These are phyloP conservation scores for Pichia sp. DNA, from an alignment of 1,139 yeast species.

Conservation along the genomic window DNA sequence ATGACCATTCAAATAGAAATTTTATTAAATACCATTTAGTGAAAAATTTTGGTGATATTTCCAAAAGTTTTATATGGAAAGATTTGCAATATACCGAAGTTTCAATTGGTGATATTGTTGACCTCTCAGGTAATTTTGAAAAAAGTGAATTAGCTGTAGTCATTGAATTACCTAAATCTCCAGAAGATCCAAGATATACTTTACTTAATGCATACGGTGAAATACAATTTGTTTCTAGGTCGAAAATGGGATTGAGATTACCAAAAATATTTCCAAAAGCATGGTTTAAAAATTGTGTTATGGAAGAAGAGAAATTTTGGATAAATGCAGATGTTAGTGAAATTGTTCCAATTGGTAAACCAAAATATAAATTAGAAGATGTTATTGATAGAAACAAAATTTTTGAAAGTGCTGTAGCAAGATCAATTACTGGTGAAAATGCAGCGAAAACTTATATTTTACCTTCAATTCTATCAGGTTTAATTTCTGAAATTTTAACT, in stretches of 20 bases:
- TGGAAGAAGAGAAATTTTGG: slow-evolving; percentile 25
- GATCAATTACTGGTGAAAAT: slow-evolving; percentile 15
- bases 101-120: slow-evolving; percentile 41
- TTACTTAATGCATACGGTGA: slow-evolving; percentile 53
- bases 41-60: slow-evolving; percentile 21
- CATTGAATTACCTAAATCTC: slow-evolving; percentile 36
- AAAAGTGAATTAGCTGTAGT: slow-evolving; percentile 37
- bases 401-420: slow-evolving; percentile 26
- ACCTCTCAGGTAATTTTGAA: slow-evolving; percentile 31
- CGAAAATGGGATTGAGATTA: slow-evolving; percentile 44
- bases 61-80: slow-evolving; percentile 11
- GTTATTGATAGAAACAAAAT: slow-evolving; percentile 23
- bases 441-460: slow-evolving; percentile 24
- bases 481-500: slow-evolving; percentile 25
- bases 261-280: slow-evolving; percentile 45
- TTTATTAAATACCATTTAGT: slow-evolving; percentile 16
- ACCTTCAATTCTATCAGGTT: slow-evolving; percentile 28
- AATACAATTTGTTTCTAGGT: slow-evolving; percentile 42
- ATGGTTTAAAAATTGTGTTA: slow-evolving; percentile 30
- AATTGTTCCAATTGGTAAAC: slow-evolving; percentile 27
- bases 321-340: slow-evolving; percentile 15
- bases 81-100: slow-evolving; percentile 28
- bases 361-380: slow-evolving; percentile 29
- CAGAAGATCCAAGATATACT: slow-evolving; percentile 46
- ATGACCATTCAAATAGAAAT: slow-evolving; percentile 20